phyloP scores from a whole-genome alignment of 2,329 filamentous ascomycete genomes.

The Ceratocystis diversiconidia region DNA sequence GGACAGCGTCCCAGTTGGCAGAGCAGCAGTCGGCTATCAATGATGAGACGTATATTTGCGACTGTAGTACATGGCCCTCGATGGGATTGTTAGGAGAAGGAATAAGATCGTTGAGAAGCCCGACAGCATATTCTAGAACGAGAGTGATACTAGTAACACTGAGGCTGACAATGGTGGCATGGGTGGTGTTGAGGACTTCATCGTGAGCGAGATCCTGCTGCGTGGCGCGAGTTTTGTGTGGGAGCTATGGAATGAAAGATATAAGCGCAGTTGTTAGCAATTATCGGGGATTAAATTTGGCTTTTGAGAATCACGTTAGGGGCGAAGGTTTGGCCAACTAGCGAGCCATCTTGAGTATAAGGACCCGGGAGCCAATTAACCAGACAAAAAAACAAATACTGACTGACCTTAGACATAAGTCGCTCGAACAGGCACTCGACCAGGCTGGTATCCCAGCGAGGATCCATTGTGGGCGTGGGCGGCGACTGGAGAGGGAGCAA shows the following conservation, averaged over 20 bases:
- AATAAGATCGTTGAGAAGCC: conserved; percentile 43
- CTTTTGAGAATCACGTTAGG: neutral
- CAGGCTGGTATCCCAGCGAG: conserved; percentile 36
- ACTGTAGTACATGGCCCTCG: conserved; percentile 43
- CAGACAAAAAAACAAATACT: neutral
- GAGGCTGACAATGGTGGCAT: conserved; percentile 46
- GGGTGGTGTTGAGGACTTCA: conserved; percentile 46
- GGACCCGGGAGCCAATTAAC: neutral
- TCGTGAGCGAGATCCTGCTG: conserved; percentile 44
- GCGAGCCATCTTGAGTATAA: no score
- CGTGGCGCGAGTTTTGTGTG: conserved; percentile 46
- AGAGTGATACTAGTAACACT: conserved; percentile 39
- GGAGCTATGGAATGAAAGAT: conserved; percentile 32
- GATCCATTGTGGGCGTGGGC: conserved; percentile 14
- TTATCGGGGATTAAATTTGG: neutral
- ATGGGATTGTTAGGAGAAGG: conserved; percentile 37
- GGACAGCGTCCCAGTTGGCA: conserved; percentile 41
- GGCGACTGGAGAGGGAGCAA: neutral
- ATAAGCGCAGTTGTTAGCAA: neutral
- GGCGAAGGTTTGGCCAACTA: no score
- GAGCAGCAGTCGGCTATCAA: conserved; percentile 52
- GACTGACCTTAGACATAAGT: conserved; percentile 42
- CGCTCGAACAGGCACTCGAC: conserved; percentile 45
- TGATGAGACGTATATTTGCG: conserved; percentile 50
- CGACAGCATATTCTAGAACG: conserved; percentile 43